Evolutionary conservation across 257 asterid genomes (phyloP).

Genomic region (Solanum habrochaites): DNA sequence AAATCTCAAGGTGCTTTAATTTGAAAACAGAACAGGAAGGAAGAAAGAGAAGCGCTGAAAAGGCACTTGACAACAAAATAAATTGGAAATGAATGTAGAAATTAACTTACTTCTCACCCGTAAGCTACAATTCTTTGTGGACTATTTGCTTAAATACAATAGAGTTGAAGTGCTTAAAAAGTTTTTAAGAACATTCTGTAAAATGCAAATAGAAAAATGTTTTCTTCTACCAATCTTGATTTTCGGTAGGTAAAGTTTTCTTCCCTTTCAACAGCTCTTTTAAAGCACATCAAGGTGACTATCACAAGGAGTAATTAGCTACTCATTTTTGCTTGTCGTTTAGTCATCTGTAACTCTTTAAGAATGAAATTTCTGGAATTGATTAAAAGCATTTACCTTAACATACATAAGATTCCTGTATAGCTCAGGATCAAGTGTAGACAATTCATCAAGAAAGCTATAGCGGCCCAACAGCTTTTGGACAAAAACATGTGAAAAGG

Average conservation of each 20-base stretch:
- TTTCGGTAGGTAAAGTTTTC: not conserved
- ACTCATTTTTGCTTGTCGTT: not conserved
- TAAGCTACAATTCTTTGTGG: not conserved
- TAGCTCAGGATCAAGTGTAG: constrained; percentile 92
- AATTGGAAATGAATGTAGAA: not conserved
- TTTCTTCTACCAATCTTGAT: not conserved
- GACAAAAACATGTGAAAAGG: constrained; percentile 91
- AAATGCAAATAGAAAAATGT: not conserved
- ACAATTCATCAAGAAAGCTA: constrained; percentile 89
- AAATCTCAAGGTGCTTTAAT: not conserved
- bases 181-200: not conserved
- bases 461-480: constrained; percentile 92
- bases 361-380: not conserved
- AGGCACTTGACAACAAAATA: not conserved
- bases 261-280: not conserved
- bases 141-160: not conserved
- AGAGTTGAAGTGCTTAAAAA: not conserved
- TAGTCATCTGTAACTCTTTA: not conserved
- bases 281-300: not conserved
- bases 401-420: constrained; percentile 83
- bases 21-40: not conserved
- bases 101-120: not conserved
- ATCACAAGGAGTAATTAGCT: not conserved
- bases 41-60: not conserved
- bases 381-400: constrained; percentile 51